Percentiles rank a stretch among this genome's conserved stretches.
phyloP scores from a whole-genome alignment of 495 filamentous ascomycete species.

The Aspergillus nidulans region DNA sequence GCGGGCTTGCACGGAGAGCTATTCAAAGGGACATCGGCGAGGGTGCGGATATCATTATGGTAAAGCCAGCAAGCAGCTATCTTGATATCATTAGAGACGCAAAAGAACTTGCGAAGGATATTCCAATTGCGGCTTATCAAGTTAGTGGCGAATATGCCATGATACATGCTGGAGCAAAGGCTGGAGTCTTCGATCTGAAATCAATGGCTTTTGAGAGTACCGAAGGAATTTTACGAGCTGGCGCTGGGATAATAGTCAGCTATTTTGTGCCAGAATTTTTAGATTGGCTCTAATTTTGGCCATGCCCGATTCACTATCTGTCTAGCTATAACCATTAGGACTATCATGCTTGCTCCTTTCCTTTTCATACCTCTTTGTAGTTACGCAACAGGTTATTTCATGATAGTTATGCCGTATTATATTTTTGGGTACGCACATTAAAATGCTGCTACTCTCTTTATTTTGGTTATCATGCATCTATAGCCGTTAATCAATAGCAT shows the following conservation, averaged over 20 bases:
- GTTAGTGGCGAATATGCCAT: slow-evolving; percentile 97
- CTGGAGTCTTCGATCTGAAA: slow-evolving; percentile 96
- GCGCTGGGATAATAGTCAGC: slow-evolving; percentile 84
- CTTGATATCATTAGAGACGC: slow-evolving; percentile 95
- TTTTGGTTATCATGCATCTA: no score
- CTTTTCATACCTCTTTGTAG: no score
- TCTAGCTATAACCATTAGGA: not conserved
- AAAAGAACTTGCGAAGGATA: slow-evolving; percentile 82
- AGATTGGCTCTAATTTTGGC: slow-evolving; percentile 61
- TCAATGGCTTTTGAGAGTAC: slow-evolving; percentile 92
- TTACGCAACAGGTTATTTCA: no score
- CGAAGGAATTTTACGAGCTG: slow-evolving; percentile 87
- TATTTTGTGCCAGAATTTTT: slow-evolving; percentile 95
- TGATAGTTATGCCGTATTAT: no score
- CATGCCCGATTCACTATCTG: not conserved
- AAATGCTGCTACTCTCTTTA: no score
- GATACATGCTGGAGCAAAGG: slow-evolving; percentile 94
- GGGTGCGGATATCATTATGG: slow-evolving; percentile 98
- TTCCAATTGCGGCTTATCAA: slow-evolving; percentile 93
- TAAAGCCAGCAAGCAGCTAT: slow-evolving; percentile 92
- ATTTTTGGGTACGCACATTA: no score
- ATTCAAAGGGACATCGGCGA: slow-evolving; percentile 87
- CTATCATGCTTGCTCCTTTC: no score
- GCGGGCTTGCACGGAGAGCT: slow-evolving; percentile 89
- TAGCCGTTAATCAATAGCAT: no score